These are phyloP conservation scores for Lactarius trivialis DNA, from an alignment of 768 basidiomycete genomes.

Conservation along the genomic window DNA sequence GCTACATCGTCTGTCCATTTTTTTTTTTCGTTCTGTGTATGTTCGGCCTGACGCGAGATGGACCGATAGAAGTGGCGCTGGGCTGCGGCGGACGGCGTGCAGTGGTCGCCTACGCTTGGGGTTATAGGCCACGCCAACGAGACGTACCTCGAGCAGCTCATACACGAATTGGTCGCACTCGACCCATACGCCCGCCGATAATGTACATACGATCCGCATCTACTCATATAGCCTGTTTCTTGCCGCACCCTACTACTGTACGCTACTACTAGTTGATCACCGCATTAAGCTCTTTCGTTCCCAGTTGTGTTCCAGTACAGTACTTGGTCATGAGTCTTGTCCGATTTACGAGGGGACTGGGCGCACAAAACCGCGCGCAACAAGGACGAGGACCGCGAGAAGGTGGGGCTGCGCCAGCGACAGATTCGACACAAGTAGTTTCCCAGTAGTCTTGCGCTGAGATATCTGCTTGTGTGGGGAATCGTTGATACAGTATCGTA, in stretches of 20 bases:
- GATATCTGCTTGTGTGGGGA: too few relatives aligned
- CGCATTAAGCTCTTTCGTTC: too few relatives aligned
- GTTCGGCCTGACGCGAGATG: not conserved
- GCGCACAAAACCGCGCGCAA: too few relatives aligned
- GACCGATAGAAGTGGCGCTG: constrained; percentile 62
- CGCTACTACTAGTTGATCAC: too few relatives aligned
- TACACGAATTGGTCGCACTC: constrained; percentile 15
- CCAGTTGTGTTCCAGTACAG: too few relatives aligned
- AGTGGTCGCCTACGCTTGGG: constrained; percentile 46
- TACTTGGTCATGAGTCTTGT: too few relatives aligned
- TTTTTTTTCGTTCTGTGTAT: not conserved
- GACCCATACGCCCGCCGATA: constrained; percentile 10
- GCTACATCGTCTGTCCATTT: constrained; percentile 55
- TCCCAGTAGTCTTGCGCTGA: too few relatives aligned
- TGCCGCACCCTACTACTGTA: not conserved
- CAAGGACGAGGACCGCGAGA: too few relatives aligned
- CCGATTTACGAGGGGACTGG: not conserved
- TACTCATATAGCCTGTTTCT: not conserved
- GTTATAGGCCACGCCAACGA: constrained; percentile 28
- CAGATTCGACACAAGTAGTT: too few relatives aligned
- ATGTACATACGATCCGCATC: not conserved
- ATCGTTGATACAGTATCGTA: too few relatives aligned
- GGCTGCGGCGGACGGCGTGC: constrained; percentile 49
- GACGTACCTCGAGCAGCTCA: constrained; percentile 18
- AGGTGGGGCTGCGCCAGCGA: too few relatives aligned